phyloP scores from a whole-genome alignment of 1,284 basidiomycete species.

The Ustilago curta region DNA sequence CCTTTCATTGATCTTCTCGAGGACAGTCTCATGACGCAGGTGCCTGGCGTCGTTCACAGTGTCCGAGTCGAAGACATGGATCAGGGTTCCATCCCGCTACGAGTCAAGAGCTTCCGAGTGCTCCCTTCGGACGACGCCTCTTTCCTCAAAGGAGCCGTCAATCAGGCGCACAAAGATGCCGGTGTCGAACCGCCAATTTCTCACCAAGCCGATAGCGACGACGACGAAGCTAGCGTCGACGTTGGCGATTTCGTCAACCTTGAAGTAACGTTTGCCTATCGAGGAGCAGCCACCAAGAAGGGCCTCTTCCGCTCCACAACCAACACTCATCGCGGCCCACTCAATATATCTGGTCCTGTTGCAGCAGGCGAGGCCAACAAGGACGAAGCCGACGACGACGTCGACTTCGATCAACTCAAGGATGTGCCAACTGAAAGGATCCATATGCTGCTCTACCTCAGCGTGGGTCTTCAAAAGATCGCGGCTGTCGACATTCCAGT shows the following conservation, averaged over 20 bases:
- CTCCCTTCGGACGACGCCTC: conserved; percentile 40
- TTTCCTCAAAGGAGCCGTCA: conserved; percentile 48
- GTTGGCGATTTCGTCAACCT: conserved; percentile 61
- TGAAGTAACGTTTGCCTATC: conserved; percentile 61
- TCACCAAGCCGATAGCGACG: conserved; percentile 13
- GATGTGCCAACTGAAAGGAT: conserved; percentile 49
- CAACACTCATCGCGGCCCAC: conserved; percentile 20
- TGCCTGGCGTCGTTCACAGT: conserved; percentile 62
- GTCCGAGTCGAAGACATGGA: conserved; percentile 65
- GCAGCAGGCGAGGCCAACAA: conserved; percentile 20
- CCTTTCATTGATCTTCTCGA: conserved; percentile 65
- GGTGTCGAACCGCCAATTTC: conserved; percentile 15
- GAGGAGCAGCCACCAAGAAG: conserved; percentile 43
- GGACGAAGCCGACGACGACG: conserved; percentile 14
- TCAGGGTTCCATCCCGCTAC: conserved; percentile 59
- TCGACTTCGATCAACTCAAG: conserved; percentile 30
- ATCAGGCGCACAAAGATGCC: conserved; percentile 34
- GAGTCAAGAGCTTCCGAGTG: conserved; percentile 55
- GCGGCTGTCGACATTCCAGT: conserved; percentile 64
- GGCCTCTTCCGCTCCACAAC: conserved; percentile 29
- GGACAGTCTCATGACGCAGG: conserved; percentile 65
- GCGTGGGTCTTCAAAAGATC: conserved; percentile 63
- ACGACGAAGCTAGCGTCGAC: conserved; percentile 40
- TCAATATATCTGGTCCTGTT: conserved; percentile 20
- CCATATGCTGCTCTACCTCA: conserved; percentile 60